Conservation (phyloP, 2,329 filamentous ascomycete species). For the Cladophialophora yegresii region DNA sequence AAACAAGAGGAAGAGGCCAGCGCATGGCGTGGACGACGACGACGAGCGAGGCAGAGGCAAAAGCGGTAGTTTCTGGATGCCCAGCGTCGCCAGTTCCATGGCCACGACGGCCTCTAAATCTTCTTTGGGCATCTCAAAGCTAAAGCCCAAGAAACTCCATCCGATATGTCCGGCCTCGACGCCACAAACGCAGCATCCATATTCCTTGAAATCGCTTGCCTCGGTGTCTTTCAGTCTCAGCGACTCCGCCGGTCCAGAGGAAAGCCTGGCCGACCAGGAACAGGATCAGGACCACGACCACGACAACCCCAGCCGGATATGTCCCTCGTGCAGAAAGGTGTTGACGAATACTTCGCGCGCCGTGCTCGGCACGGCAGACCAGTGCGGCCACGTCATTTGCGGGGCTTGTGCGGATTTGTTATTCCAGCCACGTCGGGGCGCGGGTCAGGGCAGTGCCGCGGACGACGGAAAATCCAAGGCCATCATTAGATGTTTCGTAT, state of each 20-base stretch:
- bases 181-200: conserved; percentile 66
- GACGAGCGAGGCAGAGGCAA: conserved; percentile 50
- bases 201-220: conserved; percentile 77
- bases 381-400: conserved; percentile 87
- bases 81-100: conserved; percentile 63
- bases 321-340: conserved; percentile 81
- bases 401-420: conserved; percentile 82
- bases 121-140: conserved; percentile 42
- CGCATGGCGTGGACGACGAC: conserved; percentile 57
- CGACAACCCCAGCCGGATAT: conserved; percentile 58
- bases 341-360: conserved; percentile 81
- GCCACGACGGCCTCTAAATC: conserved; percentile 55
- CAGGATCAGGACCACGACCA: conserved; percentile 46
- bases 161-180: conserved; percentile 77
- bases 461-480: conserved; percentile 48
- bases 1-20: conserved; percentile 72
- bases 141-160: conserved; percentile 61
- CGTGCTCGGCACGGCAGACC: conserved; percentile 70
- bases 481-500: conserved; percentile 75
- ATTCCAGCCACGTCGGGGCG: conserved; percentile 50
- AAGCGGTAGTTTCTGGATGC: conserved; percentile 82
- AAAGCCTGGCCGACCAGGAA: too few relatives aligned
- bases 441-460: conserved; percentile 35
- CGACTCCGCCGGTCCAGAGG: conserved; percentile 62
- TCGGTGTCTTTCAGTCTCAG: conserved; percentile 64